Evolutionary conservation across 257 asterid species (phyloP), one percentile per base, ranked within the genome.

Genomic region (Mitragyna speciosa): DNA sequence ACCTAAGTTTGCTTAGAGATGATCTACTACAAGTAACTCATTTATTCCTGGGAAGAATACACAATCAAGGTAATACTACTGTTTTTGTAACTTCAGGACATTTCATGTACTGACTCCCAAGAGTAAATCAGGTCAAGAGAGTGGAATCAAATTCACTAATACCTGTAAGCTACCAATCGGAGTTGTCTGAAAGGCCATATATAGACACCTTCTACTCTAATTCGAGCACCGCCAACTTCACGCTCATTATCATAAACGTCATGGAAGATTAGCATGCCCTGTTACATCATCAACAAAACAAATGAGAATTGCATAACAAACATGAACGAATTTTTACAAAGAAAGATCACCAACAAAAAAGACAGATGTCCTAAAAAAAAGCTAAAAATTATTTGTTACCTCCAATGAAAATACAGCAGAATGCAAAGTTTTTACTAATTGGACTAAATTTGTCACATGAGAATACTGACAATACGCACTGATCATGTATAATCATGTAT

Each of bases 121-220:
- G 54, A 76, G 45, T 16, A 36, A 39, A 26, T 17, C 36, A 51
- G 14, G 12, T 26, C 20, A 24, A 49, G 56, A n/a, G 30, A 67
- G 39, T 24, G 17, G 49, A 43, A 26, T 59, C 48, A 33, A 70
- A 30, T 41, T 19, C 14, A 72, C 67, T 49, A 70, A 66, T 88
- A 96, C 99, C 99, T 92, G 91, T 80, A 89, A 74, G 94, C 97
- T 73, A 96, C 94, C 98, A 96, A 83, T 80, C 98, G 94, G 69
- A 96, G 93, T 80, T 96, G 98, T 92, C 97, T 91, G 91, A 96
- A 96, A 81, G 99, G 99, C 99, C 99, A 96, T 83, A 96, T 89
- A 84, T 96, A 94, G 81, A 94, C 99, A 72, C 99, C 99, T 86
- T 92, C 98, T 71, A 96, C 94, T 85, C 93, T 89, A 76, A 96